Percentiles rank a stretch among this genome's conserved stretches.
Evolutionary conservation across 202 grass and related monocot genomes (phyloP).

Genomic region (Dendrocalamus latiflorus): DNA sequence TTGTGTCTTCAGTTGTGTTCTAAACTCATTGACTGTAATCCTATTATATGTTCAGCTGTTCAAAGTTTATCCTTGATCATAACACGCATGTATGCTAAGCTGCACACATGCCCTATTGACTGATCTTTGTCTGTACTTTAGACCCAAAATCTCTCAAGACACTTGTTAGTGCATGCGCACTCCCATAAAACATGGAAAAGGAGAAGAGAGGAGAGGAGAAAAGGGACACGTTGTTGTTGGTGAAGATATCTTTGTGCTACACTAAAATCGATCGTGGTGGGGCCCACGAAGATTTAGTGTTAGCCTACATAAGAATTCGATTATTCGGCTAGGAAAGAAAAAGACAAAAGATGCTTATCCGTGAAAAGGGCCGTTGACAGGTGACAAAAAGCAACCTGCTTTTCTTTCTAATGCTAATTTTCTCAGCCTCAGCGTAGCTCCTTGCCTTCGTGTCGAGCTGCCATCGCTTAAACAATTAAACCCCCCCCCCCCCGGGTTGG

Average conservation of each 20-base stretch:
- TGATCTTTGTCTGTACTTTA: too few relatives aligned
- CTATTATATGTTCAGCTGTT: too few relatives aligned
- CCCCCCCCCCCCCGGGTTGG: too few relatives aligned
- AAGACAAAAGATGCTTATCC: slow-evolving; percentile 26
- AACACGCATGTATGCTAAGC: too few relatives aligned
- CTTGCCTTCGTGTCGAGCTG: background rate
- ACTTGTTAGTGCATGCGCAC: background rate
- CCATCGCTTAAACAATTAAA: background rate
- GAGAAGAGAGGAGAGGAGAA: too few relatives aligned
- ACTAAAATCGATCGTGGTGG: slow-evolving; percentile 10
- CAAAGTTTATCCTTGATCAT: too few relatives aligned
- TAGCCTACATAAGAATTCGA: background rate
- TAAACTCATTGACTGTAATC: too few relatives aligned
- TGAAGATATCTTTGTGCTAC: slow-evolving; percentile 5
- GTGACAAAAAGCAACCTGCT: background rate
- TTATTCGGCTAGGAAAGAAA: background rate
- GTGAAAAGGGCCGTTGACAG: slow-evolving; percentile 19
- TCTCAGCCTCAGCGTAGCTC: too few relatives aligned
- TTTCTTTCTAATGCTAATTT: background rate
- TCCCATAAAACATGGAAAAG: background rate
- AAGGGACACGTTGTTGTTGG: background rate
- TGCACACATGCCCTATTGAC: too few relatives aligned
- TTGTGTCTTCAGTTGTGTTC: too few relatives aligned
- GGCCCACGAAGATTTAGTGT: slow-evolving; percentile 22
- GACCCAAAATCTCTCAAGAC: too few relatives aligned